A percentile compares a stretch with the other conserved stretches of the same genome.
phyloP scores from a whole-genome alignment of 2,329 filamentous ascomycete species.

The Cryphonectria radicalis region DNA sequence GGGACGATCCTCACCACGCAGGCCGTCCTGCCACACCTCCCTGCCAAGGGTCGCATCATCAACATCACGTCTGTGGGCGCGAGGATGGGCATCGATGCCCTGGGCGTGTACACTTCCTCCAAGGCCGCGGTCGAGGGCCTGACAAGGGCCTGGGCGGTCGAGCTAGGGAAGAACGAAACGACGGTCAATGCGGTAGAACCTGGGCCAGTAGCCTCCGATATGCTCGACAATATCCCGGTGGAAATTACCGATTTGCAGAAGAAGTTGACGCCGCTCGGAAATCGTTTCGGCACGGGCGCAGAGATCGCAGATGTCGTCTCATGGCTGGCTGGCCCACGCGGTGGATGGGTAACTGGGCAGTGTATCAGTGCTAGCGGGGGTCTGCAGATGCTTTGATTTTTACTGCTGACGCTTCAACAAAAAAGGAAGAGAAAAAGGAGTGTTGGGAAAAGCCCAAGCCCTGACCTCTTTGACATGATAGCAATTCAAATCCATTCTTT shows the following conservation, averaged over 20 bases:
- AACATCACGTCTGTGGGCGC: slow-evolving; percentile 62
- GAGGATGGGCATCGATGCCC: slow-evolving; percentile 48
- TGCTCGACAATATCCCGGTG: slow-evolving; percentile 57
- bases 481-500: neutral
- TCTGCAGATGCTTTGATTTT: slow-evolving; percentile 32
- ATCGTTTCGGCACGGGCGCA: slow-evolving; percentile 54
- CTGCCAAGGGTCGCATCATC: slow-evolving; percentile 54
- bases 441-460: too few relatives aligned
- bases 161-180: slow-evolving; percentile 59
- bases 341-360: slow-evolving; percentile 58
- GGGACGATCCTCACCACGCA: slow-evolving; percentile 58
- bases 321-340: slow-evolving; percentile 55
- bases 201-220: slow-evolving; percentile 61
- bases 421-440: too few relatives aligned
- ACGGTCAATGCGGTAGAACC: slow-evolving; percentile 66
- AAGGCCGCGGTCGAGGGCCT: slow-evolving; percentile 66
- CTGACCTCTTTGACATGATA: too few relatives aligned
- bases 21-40: slow-evolving; percentile 56
- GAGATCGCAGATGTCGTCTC: slow-evolving; percentile 62
- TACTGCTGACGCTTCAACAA: neutral
- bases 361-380: slow-evolving; percentile 59
- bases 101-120: slow-evolving; percentile 57
- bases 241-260: slow-evolving; percentile 55
- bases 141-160: slow-evolving; percentile 62
- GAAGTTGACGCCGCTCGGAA: slow-evolving; percentile 54